Evolutionary conservation across 148 eudicot species (phyloP).

Genomic region (Diospyros kaki): DNA sequence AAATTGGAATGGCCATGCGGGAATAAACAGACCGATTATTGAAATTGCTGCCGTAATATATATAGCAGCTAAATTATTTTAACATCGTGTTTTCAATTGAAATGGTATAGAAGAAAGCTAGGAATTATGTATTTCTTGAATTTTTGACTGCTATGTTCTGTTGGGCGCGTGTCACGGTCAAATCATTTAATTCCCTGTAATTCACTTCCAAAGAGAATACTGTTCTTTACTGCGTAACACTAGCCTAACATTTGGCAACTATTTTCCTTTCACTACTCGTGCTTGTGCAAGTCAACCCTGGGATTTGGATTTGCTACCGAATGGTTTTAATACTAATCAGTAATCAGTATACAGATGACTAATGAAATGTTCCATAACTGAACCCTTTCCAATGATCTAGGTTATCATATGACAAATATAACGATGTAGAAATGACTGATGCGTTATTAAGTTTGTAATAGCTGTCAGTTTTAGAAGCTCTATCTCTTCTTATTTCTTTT

Average conservation of each 20-base stretch:
- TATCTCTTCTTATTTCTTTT: neutral
- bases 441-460: neutral
- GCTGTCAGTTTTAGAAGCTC: neutral
- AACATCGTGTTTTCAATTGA: neutral
- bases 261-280: neutral
- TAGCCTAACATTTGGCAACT: neutral
- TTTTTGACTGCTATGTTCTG: neutral
- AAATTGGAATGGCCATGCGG: neutral
- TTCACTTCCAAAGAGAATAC: neutral
- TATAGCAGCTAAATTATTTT: neutral
- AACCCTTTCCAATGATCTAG: neutral
- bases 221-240: neutral
- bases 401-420: neutral
- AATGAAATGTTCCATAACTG: neutral
- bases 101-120: neutral
- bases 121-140: neutral
- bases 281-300: neutral
- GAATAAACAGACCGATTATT: neutral
- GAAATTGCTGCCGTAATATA: neutral
- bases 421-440: neutral
- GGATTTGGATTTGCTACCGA: neutral
- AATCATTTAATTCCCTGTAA: neutral
- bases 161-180: neutral
- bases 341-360: neutral
- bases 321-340: neutral